These are phyloP conservation scores for Aspergillus ruber DNA, from an alignment of 2,329 filamentous ascomycete genomes.

Conservation along the genomic window DNA sequence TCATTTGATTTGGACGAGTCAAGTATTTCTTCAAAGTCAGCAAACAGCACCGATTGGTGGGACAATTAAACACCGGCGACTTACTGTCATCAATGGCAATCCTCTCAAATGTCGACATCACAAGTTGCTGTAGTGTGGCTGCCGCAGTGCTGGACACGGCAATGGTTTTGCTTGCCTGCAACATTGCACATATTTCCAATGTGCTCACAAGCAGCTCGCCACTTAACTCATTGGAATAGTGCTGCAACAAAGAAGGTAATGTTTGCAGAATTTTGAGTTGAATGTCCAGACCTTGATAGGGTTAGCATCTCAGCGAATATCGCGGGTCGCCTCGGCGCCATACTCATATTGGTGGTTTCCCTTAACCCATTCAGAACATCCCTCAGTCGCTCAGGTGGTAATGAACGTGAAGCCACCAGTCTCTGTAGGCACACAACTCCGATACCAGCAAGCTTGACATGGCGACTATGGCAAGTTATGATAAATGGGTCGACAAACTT, in stretches of 20 bases:
- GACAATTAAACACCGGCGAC: constrained; percentile 21
- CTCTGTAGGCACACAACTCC: constrained; percentile 84
- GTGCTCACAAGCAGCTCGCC: constrained; percentile 75
- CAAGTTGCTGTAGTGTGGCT: constrained; percentile 90
- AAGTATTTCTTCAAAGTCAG: constrained; percentile 15
- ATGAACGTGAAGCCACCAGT: constrained; percentile 71
- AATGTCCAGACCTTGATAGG: constrained; percentile 61
- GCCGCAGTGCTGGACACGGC: constrained; percentile 94
- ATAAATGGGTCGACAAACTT: constrained; percentile 91
- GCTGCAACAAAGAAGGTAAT: constrained; percentile 79
- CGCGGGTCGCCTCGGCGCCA: constrained; percentile 24
- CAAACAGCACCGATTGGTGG: background rate
- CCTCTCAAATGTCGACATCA: constrained; percentile 89
- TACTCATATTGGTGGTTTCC: constrained; percentile 68
- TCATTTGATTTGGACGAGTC: constrained; percentile 53
- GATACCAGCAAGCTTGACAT: constrained; percentile 81
- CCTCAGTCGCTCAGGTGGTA: constrained; percentile 71
- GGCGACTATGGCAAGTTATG: constrained; percentile 82
- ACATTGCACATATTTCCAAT: constrained; percentile 82
- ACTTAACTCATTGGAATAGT: constrained; percentile 75
- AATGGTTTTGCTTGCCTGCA: constrained; percentile 86
- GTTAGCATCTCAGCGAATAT: constrained; percentile 14
- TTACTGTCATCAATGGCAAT: constrained; percentile 73
- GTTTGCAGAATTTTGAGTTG: constrained; percentile 95
- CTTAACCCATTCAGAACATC: constrained; percentile 84